Base-by-base conservation (phyloP, 2,329 filamentous ascomycete species). In the Cercospora sojina region DNA sequence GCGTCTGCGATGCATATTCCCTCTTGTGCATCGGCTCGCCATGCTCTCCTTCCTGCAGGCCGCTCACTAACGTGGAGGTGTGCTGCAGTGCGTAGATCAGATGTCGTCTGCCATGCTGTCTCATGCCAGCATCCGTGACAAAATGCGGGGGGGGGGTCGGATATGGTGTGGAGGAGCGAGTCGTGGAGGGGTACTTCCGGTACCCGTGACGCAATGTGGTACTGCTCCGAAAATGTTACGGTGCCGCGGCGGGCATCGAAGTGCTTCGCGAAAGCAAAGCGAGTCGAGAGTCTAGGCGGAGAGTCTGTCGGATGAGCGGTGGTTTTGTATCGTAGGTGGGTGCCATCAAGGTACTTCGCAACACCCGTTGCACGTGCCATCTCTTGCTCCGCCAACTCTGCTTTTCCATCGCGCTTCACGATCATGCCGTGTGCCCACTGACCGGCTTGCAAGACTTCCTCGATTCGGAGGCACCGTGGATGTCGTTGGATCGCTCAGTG, bases 201-300 rank as follows among this genome's bases (percentile, higher is more conserved):
- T 18, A n/a, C 18, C 47, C 8, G 59, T 62, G 59, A 62, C 59
- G 59, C 47, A 62, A 62, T 62, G 41, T 27, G 25, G 59, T 27
- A 32, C 8, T 25, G 59, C 8, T n/a, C 13, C 20, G 13, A 12
- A 29, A 32, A 56, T 29, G 51, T 32, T 7, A 31, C 25, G 51
- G 31, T 32, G 25, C 25, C n/a, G 25, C 51, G 20, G 25, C 51
- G 31, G 32, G 56, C 18, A 59, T 31, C 31, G 16, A 60, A 47
- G 23, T 47, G 32, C 23, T 47, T 47, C 23, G n/a, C 18, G 27
- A 59, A 35, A 59, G 56, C 31, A 23, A 59, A 23, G 27, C 29
- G 18, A 41, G 20, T 12, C 10, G 35, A 10, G 7, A 35, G 20
- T 29, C 57, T 32, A 32, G 31, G 29, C 55, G 31, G 18, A 5